phyloP scores from a whole-genome alignment of 2,329 filamentous ascomycete genomes.

The Penicillium sp. region DNA sequence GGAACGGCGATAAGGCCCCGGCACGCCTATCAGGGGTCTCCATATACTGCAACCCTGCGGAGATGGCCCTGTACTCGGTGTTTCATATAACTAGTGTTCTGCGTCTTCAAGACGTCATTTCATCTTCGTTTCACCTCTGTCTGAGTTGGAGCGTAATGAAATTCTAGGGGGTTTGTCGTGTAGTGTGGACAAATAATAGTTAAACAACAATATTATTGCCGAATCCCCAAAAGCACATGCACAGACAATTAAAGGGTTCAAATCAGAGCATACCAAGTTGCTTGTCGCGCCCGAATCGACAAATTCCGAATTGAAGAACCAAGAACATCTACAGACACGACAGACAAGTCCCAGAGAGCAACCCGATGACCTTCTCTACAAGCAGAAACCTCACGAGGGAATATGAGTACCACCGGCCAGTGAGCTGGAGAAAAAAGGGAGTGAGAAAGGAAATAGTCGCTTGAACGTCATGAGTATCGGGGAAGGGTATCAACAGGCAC shows the following conservation, averaged over 20 bases:
- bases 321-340: slow-evolving; percentile 12
- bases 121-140: no score
- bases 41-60: no score
- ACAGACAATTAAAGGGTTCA: not conserved
- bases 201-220: not conserved
- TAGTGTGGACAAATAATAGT: no score
- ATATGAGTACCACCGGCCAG: slow-evolving; percentile 13
- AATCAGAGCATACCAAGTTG: not conserved
- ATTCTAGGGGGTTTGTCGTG: no score
- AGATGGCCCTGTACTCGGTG: no score
- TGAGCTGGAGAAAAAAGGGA: slow-evolving; percentile 14
- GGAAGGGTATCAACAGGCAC: slow-evolving; percentile 68
- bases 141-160: no score
- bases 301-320: not conserved
- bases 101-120: no score
- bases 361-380: slow-evolving; percentile 17
- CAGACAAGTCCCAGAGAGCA: slow-evolving; percentile 8
- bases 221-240: not conserved
- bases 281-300: not conserved
- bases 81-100: no score
- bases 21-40: not conserved
- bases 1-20: slow-evolving; percentile 12
- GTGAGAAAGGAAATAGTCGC: slow-evolving; percentile 23
- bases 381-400: slow-evolving; percentile 7
- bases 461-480: slow-evolving; percentile 27